Evolutionary conservation across 2,329 filamentous ascomycete species (phyloP).

Genomic region (Aspergillus sp.): DNA sequence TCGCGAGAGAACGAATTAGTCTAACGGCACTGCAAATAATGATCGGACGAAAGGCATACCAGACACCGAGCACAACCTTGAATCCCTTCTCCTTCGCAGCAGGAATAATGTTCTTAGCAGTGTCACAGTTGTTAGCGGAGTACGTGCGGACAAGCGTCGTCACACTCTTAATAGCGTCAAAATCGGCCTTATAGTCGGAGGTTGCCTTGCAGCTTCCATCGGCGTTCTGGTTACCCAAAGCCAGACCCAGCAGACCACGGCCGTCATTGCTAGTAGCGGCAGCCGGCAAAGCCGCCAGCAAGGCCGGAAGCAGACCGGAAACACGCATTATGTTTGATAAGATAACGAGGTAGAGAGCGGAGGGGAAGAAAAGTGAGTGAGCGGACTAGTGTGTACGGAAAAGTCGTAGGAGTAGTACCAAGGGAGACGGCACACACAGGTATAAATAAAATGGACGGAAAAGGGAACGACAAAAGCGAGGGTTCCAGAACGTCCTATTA

Average conservation of each 20-base stretch:
- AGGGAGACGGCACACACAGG: no score
- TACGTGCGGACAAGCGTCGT: slow-evolving; percentile 60
- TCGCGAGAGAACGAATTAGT: not conserved
- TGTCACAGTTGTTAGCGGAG: slow-evolving; percentile 60
- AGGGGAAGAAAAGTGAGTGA: not conserved
- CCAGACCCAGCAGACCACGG: slow-evolving; percentile 56
- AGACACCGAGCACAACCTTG: slow-evolving; percentile 64
- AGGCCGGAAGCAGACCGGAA: slow-evolving; percentile 32
- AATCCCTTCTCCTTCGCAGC: slow-evolving; percentile 59
- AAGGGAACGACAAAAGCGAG: slow-evolving; percentile 1
- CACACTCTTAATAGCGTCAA: slow-evolving; percentile 51
- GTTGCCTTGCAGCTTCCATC: slow-evolving; percentile 57
- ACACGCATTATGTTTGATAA: slow-evolving; percentile 38
- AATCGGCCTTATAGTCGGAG: slow-evolving; percentile 59
- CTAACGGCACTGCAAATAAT: not conserved
- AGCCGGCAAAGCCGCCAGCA: slow-evolving; percentile 41
- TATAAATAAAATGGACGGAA: no score
- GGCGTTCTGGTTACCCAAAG: slow-evolving; percentile 58
- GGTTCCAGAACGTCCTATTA: not conserved
- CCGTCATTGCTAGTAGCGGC: slow-evolving; percentile 26
- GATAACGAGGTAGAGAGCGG: not conserved
- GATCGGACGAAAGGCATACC: slow-evolving; percentile 39
- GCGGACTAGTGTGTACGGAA: not conserved
- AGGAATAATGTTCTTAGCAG: slow-evolving; percentile 56
- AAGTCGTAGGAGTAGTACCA: no score